Evolutionary conservation across 2,329 filamentous ascomycete species (phyloP), one percentile per base, ranked within the genome.

Genomic region (Sclerotinia spermophila): DNA sequence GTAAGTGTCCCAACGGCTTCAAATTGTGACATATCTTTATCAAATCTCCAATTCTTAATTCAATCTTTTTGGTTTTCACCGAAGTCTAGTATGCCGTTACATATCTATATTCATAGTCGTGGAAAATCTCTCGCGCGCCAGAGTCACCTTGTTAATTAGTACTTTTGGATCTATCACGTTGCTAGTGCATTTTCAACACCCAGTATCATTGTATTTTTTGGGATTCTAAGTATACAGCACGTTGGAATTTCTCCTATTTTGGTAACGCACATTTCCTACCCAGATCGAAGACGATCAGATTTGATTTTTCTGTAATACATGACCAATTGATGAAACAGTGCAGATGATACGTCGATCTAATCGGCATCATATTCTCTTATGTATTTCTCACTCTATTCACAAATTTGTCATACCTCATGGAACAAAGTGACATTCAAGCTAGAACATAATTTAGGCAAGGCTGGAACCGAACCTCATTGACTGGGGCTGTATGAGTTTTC

Each of bases 311-410:
- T 51, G 21, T 53, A 27, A 53, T 65, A 65, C 45, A 53, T 24
- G 24, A 48, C 21, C 62, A 53, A 38, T 40, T n/a, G 33, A 48
- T 38, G 45, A 66, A 58, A 44, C 27, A n/a, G 35, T 44, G 21
- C 38, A 58, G 27, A 67, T 67, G 51, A 67, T 44, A 42, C 27
- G 27, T 55, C 65, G 24, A 67, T 67, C n/a, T 30, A 21, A 11
- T 24, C 45, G 30, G 5, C 62, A 53, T 65, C 33, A 53, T 33
- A 53, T 53, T 45, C 19, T 17, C 21, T 27, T 40, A 30, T 13
- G 40, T 30, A 21, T 40, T 45, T 40, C 53, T 65, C 45, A 53
- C 24, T n/a, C 62, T 65, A 65, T 53, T 40, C 30, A 19, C 24
- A 58, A 27, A 42, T 15, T 35, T n/a, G 65, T 67, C 51, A 58